Evolutionary conservation across 1,284 basidiomycete species (phyloP), one percentile per base, ranked within the genome.

Genomic region (Ceratobasidium sp.): DNA sequence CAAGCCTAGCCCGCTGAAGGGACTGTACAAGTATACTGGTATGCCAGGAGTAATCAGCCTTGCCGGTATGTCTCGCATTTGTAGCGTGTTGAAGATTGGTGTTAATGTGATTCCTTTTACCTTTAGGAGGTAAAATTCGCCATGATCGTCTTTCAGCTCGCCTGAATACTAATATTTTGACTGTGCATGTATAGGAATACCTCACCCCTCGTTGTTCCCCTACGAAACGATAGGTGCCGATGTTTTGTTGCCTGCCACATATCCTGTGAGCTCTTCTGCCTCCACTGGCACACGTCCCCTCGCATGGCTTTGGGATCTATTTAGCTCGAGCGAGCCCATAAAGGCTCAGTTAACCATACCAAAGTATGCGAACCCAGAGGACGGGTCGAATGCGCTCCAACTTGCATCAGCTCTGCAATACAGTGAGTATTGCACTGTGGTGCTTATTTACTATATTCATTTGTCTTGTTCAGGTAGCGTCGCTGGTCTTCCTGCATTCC

Each of bases 341-440:
- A 82, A 81, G 22, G 85, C 9, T 41, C 79, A 84, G 8, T 82
- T 94, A 72, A 85, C 84, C 3, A 85, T 95, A 36, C 89, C 89
- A 5, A 95, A 93, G 82, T 90, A 86, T 78, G 81, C 80, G 75
- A 77, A 82, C 17, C 79, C 84, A 1, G 29, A 76, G n/a, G 73
- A 78, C 7, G 85, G 85, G 60, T 78, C 81, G 0, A 78, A 77
- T 7, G 81, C 81, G 2, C 81, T 95, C 50, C 90, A 91, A 80
- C 85, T 96, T 6, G 85, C 90, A 0, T 84, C 84, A 9, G 87
- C 90, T 17, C 85, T 96, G 41, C 94, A 96, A 82, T 96, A 95
- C 79, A 87, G 90, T 78, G 53, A 41, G 36, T 11, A 41, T 41
- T 11, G 36, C 54, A 69, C 14, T 24, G 15, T 31, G 6, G 17